These are phyloP conservation scores for Leccinum rimulosum DNA, from an alignment of 768 basidiomycete genomes.

Conservation along the genomic window DNA sequence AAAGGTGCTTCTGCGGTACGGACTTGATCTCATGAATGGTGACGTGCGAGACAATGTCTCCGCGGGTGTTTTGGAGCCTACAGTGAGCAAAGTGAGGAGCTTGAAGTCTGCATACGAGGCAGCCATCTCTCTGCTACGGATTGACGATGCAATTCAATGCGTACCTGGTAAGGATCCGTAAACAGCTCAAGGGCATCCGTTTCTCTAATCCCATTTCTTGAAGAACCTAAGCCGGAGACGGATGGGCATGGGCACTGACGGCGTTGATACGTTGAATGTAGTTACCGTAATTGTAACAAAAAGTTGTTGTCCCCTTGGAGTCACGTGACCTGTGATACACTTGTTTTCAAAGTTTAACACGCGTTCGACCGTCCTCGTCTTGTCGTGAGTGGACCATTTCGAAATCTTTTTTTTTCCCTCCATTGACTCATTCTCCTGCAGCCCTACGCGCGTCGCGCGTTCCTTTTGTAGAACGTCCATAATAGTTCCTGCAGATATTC, in stretches of 20 bases:
- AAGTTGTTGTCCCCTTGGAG: background rate
- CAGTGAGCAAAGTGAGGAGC: slow-evolving; percentile 95
- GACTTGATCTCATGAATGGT: slow-evolving; percentile 91
- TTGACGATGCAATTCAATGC: slow-evolving; percentile 95
- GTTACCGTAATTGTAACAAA: too few species aligned
- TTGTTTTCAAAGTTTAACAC: slow-evolving; percentile 22
- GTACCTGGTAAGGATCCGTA: slow-evolving; percentile 62
- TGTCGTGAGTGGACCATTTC: slow-evolving; percentile 15
- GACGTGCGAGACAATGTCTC: slow-evolving; percentile 92
- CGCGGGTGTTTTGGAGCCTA: slow-evolving; percentile 94
- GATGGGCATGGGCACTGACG: slow-evolving; percentile 74
- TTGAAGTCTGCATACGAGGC: slow-evolving; percentile 97
- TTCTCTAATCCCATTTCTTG: slow-evolving; percentile 15
- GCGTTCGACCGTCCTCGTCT: slow-evolving; percentile 15
- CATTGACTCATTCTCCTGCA: slow-evolving; percentile 6
- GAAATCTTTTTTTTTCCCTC: slow-evolving; percentile 14
- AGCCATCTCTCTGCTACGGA: slow-evolving; percentile 89
- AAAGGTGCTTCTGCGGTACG: slow-evolving; percentile 86
- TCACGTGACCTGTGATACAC: slow-evolving; percentile 31
- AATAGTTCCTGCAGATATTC: slow-evolving; percentile 20
- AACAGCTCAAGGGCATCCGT: slow-evolving; percentile 9
- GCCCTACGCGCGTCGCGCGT: slow-evolving; percentile 9
- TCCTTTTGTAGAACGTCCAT: slow-evolving; percentile 16
- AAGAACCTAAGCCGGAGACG: slow-evolving; percentile 70
- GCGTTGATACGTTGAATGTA: slow-evolving; percentile 2